These are phyloP conservation scores for Petasospora fabianii DNA, from an alignment of 1,139 yeast species.

Conservation along the genomic window DNA sequence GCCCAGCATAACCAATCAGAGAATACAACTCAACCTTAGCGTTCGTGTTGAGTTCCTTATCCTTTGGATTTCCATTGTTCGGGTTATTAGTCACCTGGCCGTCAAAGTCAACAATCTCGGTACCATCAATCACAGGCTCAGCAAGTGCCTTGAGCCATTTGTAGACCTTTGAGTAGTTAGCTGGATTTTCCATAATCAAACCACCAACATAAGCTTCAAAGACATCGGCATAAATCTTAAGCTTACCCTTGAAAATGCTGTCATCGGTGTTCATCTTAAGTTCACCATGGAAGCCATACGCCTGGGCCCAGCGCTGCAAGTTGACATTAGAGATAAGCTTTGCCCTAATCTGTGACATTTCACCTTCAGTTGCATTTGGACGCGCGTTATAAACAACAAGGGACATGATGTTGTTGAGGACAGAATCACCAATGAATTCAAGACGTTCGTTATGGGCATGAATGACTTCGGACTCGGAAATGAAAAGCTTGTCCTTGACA, in stretches of 20 bases:
- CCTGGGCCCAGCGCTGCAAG: constrained; percentile 64
- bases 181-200: constrained; percentile 20
- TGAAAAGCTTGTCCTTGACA: constrained; percentile 54
- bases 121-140: constrained; percentile 14
- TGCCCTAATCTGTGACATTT: constrained; percentile 67
- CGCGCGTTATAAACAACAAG: constrained; percentile 60
- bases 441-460: constrained; percentile 80
- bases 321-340: constrained; percentile 71
- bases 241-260: constrained; percentile 29
- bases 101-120: constrained; percentile 3
- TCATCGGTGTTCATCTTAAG: constrained; percentile 42
- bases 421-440: constrained; percentile 92
- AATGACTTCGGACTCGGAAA: constrained; percentile 54
- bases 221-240: constrained; percentile 27
- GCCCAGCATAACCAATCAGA: constrained; percentile 69
- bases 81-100: constrained; percentile 11
- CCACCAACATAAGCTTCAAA: constrained; percentile 29
- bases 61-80: neutral
- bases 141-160: constrained; percentile 25
- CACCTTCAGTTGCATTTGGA: constrained; percentile 79
- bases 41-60: constrained; percentile 20
- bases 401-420: constrained; percentile 71
- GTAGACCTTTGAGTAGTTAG: constrained; percentile 19
- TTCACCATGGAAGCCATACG: constrained; percentile 65
- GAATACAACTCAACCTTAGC: constrained; percentile 73